Base-by-base conservation (phyloP, 2,329 filamentous ascomycete genomes). In the Xylariaceae sp. region DNA sequence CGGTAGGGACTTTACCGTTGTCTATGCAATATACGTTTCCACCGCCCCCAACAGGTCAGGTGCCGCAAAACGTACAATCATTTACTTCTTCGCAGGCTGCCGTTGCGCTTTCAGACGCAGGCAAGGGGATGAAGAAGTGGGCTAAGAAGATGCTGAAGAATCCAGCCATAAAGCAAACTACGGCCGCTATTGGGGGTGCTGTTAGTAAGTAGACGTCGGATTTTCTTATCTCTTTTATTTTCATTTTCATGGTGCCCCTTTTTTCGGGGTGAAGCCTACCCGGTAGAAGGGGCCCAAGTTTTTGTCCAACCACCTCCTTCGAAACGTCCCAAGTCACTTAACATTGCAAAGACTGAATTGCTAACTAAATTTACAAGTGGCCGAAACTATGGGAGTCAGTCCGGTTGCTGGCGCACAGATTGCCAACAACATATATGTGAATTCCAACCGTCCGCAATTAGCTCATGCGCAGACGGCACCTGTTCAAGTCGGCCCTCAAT, bases 51-150 rank as follows among this genome's bases (percentile, higher is more conserved):
- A 9, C 18, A 49, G 35, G 49, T 11, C 56, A 58, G 30, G 15
- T 9, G 23, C 47, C 53, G 11, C 57, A 60, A 23, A 37, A 34
- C 13, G 30, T 30, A n/a, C 60, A 60, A 53, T 64, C 66, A 23
- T 67, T 65, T 39, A 65, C 60, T 39, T 66, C 66, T 9, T 48
- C 65, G 7, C 67, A 68, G 30, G 63, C 68, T 5, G 34, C 64
- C 3, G 58, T 63, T 4, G 64, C 64, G 9, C 41, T 69, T 13
- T 56, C 64, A 0, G 66, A 63, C 23, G 67, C 65, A 56, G 67
- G 68, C 2, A 70, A 69, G 51, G 66, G 66, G 6, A 59, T 71
- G 60, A 72, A 70, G 64, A 71, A 71, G 61, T 71, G 67, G 68
- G 68, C 66, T 2, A 71, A 68, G 58, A 70, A 70, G 52, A 64